Conservation (phyloP, 192 early-diverging fungal genomes). For the Bifiguratus adelaidae region DNA sequence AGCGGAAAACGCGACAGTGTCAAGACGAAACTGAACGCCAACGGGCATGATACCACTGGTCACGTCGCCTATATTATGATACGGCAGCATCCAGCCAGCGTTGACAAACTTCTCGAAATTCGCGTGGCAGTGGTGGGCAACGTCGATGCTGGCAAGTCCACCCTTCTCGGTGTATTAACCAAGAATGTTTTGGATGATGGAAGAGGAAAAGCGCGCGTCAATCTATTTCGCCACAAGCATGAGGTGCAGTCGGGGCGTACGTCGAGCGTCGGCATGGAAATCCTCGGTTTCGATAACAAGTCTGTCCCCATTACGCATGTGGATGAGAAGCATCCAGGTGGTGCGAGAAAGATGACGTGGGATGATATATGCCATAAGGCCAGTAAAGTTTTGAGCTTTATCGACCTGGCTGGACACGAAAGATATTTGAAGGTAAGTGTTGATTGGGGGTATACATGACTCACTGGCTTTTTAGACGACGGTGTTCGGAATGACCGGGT, state of each 20-base stretch:
- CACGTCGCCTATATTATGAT: slow-evolving; percentile 50
- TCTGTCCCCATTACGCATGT: slow-evolving; percentile 39
- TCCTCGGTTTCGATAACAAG: slow-evolving; percentile 77
- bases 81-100: slow-evolving; percentile 52
- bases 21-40: slow-evolving; percentile 9
- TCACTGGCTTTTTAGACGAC: slow-evolving; percentile 45
- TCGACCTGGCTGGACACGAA: slow-evolving; percentile 85
- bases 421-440: slow-evolving; percentile 70
- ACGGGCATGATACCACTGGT: slow-evolving; percentile 1
- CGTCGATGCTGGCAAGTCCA: slow-evolving; percentile 83
- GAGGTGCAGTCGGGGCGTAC: slow-evolving; percentile 87
- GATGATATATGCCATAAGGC: slow-evolving; percentile 69
- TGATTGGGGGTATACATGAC: not conserved
- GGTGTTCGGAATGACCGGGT: slow-evolving; percentile 91
- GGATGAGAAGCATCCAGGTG: slow-evolving; percentile 9
- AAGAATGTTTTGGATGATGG: slow-evolving; percentile 89
- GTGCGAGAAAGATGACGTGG: slow-evolving; percentile 63
- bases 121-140: slow-evolving; percentile 87
- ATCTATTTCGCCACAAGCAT: slow-evolving; percentile 84
- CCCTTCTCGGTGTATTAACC: slow-evolving; percentile 82
- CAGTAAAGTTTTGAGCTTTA: slow-evolving; percentile 63
- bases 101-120: slow-evolving; percentile 78
- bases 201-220: slow-evolving; percentile 79
- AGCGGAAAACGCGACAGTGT: slow-evolving; percentile 21
- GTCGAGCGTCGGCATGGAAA: slow-evolving; percentile 81